Base-by-base conservation (phyloP, 805 yeast species). In the Ogataea wickerhamii region DNA sequence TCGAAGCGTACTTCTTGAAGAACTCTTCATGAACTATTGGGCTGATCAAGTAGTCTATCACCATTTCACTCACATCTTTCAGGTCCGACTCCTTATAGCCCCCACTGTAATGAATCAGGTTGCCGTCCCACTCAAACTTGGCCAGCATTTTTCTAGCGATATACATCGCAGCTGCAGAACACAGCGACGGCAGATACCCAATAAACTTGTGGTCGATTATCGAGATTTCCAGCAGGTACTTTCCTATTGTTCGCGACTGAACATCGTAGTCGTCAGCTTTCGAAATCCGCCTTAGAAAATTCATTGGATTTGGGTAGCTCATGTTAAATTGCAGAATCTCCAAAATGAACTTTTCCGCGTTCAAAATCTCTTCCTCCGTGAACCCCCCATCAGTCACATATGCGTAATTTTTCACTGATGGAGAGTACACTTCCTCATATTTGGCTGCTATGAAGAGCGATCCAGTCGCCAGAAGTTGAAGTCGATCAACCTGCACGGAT, bases 21-120 rank as follows among this genome's bases (percentile, higher is more conserved):
- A 91, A 87, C 60, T 87, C 96, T 56, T 87, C 95, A 64, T 89
- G 95, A 41, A 78, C 80, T 36, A 88, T 85, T 8, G 95, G 95
- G 32, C 82, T 73, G 29, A 80, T 76, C 47, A 84, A 63, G 60
- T 86, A 91, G 56, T 82, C 85, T 60, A 86, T 72, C 45, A 91
- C 76, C 68, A 82, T 71, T 46, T 78, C 80, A 40, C 85, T 75
- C 37, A 87, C 80, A 26, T 86, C 85, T 47, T 72, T 71, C 61
- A 93, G 62, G 51, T 84, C 88, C 28, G 70, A 73, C 46, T 81
- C 85, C 17, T 80, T 74, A 61, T 85, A 86, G 8, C 95, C 97
- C 23, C 97, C 97, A 17, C 93, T 80, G 61, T 91, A 93, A 57
- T 87, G 96, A 33, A 87, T 79, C 48, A 91, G 68, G 62, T 88